Base-by-base conservation (phyloP, 257 asterid species). In the Fraxinus pennsylvanica region DNA sequence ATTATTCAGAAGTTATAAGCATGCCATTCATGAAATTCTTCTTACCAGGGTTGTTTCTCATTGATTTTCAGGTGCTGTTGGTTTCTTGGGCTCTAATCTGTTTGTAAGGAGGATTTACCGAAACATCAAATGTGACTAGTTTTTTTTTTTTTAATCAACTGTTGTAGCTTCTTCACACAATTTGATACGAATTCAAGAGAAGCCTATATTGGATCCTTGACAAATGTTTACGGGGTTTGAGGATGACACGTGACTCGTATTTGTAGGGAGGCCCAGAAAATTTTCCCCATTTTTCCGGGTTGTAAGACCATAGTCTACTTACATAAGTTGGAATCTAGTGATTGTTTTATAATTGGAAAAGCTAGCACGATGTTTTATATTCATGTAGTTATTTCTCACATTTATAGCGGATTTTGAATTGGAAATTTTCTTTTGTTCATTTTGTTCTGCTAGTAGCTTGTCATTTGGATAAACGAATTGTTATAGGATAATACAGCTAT, bases 41-140 rank as follows among this genome's bases (percentile, higher is more conserved):
- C 68, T 43, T 19, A 52, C 36, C 47, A 57, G 32, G 43, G 66
- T 5, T 67, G 22, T 74, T 17, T 30, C 67, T 73, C 9, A 1
- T 70, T 57, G 50, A n/a, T 43, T 76, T 79, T 36, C 85, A 89
- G 94, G 94, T 32, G 94, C 92, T 65, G 89, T 89, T 80, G 94
- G 94, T 39, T 84, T 75, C 74, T 73, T 89, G 76, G 93, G 91
- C 70, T 89, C 93, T 0, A 86, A 86, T 79, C 83, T 89, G 71
- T 89, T 89, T 39, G 91, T 87, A 74, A 83, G 94, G 84, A 88
- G 94, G 89, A 89, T 89, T 76, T 89, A 89, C 85, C 79, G 82
- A 68, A 89, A 89, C 83, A 89, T 89, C 81, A 89, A 89, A 82
- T 89, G 94, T 27, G 92, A 89, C 78, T 89, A 81, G 69, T 75